Percentiles rank a stretch among this genome's conserved stretches.
These are phyloP conservation scores for Citrus unshiu DNA, from an alignment of 345 rosid genomes.

Conservation along the genomic window DNA sequence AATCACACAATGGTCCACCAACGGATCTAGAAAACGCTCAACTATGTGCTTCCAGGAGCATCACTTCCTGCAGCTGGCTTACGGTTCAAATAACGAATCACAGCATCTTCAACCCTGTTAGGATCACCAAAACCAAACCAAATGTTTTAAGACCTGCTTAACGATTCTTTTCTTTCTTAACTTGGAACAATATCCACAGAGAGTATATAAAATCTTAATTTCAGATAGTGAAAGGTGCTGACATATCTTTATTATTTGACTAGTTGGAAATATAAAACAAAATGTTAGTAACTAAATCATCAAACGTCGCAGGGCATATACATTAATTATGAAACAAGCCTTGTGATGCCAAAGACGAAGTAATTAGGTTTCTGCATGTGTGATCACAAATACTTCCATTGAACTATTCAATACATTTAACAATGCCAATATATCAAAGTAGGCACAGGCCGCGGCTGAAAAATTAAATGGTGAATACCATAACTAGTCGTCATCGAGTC, in stretches of 20 bases:
- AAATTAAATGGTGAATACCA: not conserved
- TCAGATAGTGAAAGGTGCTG: not conserved
- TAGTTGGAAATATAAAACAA: not conserved
- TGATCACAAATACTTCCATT: not conserved
- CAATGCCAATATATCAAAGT: not conserved
- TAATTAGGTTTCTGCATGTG: not conserved
- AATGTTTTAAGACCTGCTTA: not conserved
- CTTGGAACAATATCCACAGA: not conserved
- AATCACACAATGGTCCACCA: not conserved
- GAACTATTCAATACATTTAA: not conserved
- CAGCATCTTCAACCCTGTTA: constrained; percentile 96
- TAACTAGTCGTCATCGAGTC: not conserved
- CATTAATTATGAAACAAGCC: not conserved
- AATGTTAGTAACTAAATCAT: not conserved
- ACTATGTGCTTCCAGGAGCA: constrained; percentile 78
- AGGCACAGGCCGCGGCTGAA: not conserved
- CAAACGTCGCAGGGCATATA: not conserved
- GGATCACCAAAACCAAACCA: not conserved
- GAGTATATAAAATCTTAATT: not conserved
- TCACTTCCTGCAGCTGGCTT: constrained; percentile 84
- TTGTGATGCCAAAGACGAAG: not conserved
- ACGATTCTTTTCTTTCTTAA: not conserved
- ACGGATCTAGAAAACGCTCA: constrained; percentile 8
- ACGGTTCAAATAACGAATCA: constrained; percentile 87
- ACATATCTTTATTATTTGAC: too few relatives aligned